Conservation (phyloP, 1,284 basidiomycete species). For the Papiliotrema fonsecae region DNA sequence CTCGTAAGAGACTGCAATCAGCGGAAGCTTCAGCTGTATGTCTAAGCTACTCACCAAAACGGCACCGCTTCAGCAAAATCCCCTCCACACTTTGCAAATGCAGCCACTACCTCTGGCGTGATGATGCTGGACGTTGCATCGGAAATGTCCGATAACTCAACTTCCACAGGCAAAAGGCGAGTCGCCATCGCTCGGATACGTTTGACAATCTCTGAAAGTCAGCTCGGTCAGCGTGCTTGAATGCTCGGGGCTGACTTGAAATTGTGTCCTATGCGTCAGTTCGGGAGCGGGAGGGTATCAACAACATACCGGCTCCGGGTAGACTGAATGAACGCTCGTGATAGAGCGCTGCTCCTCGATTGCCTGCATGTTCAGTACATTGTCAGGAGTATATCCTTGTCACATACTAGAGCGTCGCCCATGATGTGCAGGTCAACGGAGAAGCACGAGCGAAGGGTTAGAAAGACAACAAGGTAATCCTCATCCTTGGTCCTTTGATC, state of each 20-base stretch:
- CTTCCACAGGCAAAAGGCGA: slow-evolving; percentile 71
- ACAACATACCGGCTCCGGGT: slow-evolving; percentile 35
- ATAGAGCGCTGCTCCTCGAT: slow-evolving; percentile 42
- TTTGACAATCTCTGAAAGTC: slow-evolving; percentile 57
- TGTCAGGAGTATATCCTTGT: neutral
- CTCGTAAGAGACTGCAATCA: slow-evolving; percentile 62
- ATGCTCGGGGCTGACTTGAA: slow-evolving; percentile 17
- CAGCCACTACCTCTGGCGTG: slow-evolving; percentile 48
- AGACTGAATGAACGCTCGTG: slow-evolving; percentile 26
- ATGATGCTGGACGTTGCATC: slow-evolving; percentile 47
- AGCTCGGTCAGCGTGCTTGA: neutral
- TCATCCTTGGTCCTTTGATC: no score
- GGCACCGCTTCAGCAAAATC: slow-evolving; percentile 69
- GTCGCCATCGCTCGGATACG: slow-evolving; percentile 73
- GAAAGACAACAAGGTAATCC: no score
- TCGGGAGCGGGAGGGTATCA: neutral
- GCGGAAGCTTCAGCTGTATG: neutral
- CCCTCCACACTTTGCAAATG: slow-evolving; percentile 50
- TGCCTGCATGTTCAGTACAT: slow-evolving; percentile 13
- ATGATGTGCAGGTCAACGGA: neutral
- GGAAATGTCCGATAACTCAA: slow-evolving; percentile 40
- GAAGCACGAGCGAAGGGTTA: neutral
- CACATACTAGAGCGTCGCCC: neutral
- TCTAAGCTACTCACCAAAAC: slow-evolving; percentile 28
- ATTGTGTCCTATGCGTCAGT: slow-evolving; percentile 24